Evolutionary conservation across 2,329 filamentous ascomycete genomes (phyloP).

Genomic region (Didymella lethalis): DNA sequence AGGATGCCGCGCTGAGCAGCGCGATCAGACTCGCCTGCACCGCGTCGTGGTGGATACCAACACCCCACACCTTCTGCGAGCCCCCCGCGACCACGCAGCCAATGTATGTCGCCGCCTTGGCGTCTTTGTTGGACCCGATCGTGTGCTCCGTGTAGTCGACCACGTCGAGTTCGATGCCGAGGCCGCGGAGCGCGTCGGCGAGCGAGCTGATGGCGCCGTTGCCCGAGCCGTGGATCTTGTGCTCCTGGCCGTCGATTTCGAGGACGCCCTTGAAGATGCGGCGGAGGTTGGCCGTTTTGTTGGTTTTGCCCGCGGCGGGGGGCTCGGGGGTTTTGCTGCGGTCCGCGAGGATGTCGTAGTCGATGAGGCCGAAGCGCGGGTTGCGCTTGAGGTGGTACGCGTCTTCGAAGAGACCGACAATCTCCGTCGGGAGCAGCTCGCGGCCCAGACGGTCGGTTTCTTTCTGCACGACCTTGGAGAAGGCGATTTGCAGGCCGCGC

Average conservation of each 20-base stretch:
- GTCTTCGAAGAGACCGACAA: constrained; percentile 84
- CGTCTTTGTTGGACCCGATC: constrained; percentile 79
- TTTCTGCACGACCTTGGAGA: constrained; percentile 84
- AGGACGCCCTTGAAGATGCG: constrained; percentile 87
- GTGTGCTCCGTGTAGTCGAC: constrained; percentile 96
- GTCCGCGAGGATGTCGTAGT: constrained; percentile 90
- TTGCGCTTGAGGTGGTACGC: constrained; percentile 87
- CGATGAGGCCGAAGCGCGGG: constrained; percentile 83
- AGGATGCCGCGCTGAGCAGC: constrained; percentile 82
- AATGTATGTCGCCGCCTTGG: constrained; percentile 95
- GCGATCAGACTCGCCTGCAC: constrained; percentile 89
- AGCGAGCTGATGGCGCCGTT: constrained; percentile 92
- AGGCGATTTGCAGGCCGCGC: constrained; percentile 89
- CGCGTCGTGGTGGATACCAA: constrained; percentile 91
- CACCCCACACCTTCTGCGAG: constrained; percentile 82
- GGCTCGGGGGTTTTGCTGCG: constrained; percentile 78
- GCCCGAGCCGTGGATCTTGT: constrained; percentile 78
- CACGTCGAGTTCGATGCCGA: constrained; percentile 89
- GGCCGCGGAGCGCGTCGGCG: constrained; percentile 77
- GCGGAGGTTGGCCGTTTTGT: constrained; percentile 78
- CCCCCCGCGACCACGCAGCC: constrained; percentile 77
- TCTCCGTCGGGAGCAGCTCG: constrained; percentile 84
- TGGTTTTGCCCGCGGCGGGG: constrained; percentile 71
- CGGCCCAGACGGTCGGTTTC: constrained; percentile 81
- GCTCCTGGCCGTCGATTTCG: constrained; percentile 80